Evolutionary conservation across 768 basidiomycete species (phyloP).

Genomic region (Goffeauzyma gilvescens): DNA sequence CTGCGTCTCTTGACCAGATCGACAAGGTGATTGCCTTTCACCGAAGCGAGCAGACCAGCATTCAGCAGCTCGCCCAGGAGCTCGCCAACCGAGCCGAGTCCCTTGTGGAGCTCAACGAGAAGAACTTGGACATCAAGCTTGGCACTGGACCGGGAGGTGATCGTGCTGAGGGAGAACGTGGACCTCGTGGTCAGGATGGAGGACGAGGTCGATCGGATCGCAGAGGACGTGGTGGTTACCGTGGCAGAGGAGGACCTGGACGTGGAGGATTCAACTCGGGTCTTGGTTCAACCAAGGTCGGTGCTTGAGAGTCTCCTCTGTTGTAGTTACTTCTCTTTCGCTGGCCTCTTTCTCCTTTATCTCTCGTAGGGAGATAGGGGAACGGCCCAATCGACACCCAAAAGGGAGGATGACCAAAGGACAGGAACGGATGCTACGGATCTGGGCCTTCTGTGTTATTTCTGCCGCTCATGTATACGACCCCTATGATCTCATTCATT

Average conservation of each 20-base stretch:
- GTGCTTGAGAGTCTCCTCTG: constrained; percentile 1
- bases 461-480: too few species aligned
- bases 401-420: too few species aligned
- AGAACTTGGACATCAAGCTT: constrained; percentile 63
- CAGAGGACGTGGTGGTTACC: not conserved
- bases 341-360: too few species aligned
- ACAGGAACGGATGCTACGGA: too few species aligned
- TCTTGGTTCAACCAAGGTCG: constrained; percentile 12
- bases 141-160: constrained; percentile 50
- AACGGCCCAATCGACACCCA: too few species aligned
- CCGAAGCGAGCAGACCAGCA: constrained; percentile 64
- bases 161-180: constrained; percentile 44
- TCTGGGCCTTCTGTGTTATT: too few species aligned
- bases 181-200: constrained; percentile 41
- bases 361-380: too few species aligned
- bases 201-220: constrained; percentile 40
- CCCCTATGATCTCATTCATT: too few species aligned
- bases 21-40: constrained; percentile 83
- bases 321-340: too few species aligned
- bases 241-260: constrained; percentile 21
- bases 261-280: constrained; percentile 26
- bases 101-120: constrained; percentile 84
- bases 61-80: constrained; percentile 73
- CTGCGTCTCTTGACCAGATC: constrained; percentile 76
- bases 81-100: constrained; percentile 60